Base-by-base conservation (phyloP, 805 yeast genomes). In the Metschnikowia kofuensis region DNA sequence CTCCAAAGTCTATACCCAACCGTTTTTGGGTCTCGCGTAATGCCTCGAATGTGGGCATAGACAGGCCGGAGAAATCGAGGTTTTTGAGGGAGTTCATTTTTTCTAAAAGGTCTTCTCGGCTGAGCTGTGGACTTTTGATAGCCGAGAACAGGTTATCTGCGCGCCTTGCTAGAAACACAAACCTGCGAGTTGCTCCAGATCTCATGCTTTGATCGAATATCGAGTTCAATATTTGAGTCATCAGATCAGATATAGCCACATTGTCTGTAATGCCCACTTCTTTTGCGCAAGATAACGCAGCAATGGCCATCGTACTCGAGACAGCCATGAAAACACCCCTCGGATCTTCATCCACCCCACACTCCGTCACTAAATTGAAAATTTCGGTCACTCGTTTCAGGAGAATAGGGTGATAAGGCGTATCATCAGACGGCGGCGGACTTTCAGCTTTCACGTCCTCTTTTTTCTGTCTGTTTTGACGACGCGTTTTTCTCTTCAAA, bases 401-500 rank as follows among this genome's bases (percentile, higher is more conserved):
- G 14, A 66, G 55, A n/a, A 54, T 50, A 1, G 62, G 56, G 53
- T 69, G 71, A 7, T 61, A 54, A 4, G 60, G 40, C 4, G 41
- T 11, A 10, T 47, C 50, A 8, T 47, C 47, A 13, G 42, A 29
- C 4, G 44, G 29, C 14, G 47, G 35, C n/a, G 48, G 42, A 14
- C 43, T 36, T 26, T 48, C 51, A 1, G 38, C 29, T 30, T 42
- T 47, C 7, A 42, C 52, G 12, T 63, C 65, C 27, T 64, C 70
- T 35, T 64, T 65, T 53, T 67, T 67, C 49, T 69, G 75, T 60
- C 79, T 76, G 44, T 74, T 70, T 36, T 82, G 55, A 46, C 96
- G 69, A 59, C 80, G 82, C 48, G 77, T 78, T 56, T 82, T 80
- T 28, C 96, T 74, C 53, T 75, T 78, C 42, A 74, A 78, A 61